These are phyloP conservation scores for Earliella scabrosa DNA, from an alignment of 1,284 basidiomycete genomes.

Conservation along the genomic window DNA sequence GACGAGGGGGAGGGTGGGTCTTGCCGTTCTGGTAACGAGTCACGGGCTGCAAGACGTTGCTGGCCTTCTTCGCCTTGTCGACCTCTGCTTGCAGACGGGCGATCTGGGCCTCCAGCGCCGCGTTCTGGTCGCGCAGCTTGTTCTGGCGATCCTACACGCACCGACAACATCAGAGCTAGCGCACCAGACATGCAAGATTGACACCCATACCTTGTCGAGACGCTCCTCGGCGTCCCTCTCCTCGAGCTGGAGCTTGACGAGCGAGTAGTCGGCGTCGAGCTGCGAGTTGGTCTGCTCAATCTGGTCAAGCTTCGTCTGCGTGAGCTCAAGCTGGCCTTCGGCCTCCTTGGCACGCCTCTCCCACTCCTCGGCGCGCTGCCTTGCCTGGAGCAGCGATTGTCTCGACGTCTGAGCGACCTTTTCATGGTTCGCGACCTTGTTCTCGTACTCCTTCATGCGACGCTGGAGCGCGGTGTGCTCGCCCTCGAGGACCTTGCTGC, in stretches of 20 bases:
- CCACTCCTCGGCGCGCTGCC: constrained; percentile 79
- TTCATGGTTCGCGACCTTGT: constrained; percentile 61
- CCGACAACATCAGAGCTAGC: neutral
- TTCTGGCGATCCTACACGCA: constrained; percentile 72
- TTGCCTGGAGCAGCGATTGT: constrained; percentile 69
- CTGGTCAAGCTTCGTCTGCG: constrained; percentile 64
- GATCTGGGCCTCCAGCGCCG: constrained; percentile 64
- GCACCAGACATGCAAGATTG: neutral
- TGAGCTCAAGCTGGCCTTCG: constrained; percentile 62
- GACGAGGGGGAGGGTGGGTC: constrained; percentile 52
- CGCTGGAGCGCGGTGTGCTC: constrained; percentile 71
- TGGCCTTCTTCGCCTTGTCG: constrained; percentile 52
- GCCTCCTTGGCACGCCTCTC: constrained; percentile 75
- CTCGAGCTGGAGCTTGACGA: constrained; percentile 71
- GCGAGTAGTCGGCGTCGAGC: constrained; percentile 69
- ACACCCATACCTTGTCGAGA: constrained; percentile 55
- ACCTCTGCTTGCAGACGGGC: constrained; percentile 62
- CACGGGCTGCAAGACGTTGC: constrained; percentile 25
- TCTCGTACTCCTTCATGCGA: constrained; percentile 73
- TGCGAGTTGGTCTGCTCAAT: constrained; percentile 65
- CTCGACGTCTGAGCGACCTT: constrained; percentile 58
- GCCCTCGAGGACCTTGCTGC: constrained; percentile 64
- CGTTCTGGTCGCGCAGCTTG: constrained; percentile 68
- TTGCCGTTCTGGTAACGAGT: constrained; percentile 31
- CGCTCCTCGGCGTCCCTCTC: constrained; percentile 74